Percentiles rank a stretch among this genome's conserved stretches.
These are phyloP conservation scores for Apiosordaria backusii DNA, from an alignment of 495 filamentous ascomycete genomes.

Conservation along the genomic window DNA sequence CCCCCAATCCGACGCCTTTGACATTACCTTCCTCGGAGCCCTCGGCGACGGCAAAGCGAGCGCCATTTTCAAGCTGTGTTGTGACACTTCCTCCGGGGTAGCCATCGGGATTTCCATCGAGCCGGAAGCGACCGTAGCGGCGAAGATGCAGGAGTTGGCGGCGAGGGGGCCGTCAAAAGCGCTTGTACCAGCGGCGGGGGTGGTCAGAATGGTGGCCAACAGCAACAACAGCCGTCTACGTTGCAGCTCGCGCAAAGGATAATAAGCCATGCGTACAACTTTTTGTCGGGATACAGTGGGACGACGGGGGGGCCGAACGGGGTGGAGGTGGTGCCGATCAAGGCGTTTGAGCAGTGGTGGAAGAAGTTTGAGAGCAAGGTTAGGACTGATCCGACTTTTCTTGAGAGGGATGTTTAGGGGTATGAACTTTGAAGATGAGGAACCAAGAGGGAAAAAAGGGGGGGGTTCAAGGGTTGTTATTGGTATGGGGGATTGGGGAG, in stretches of 20 bases:
- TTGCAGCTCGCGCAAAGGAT: constrained; percentile 85
- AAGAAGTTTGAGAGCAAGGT: constrained; percentile 88
- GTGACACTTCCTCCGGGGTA: constrained; percentile 39
- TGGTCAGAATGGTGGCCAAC: neutral
- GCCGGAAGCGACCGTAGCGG: constrained; percentile 63
- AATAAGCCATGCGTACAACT: constrained; percentile 96
- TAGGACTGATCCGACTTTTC: constrained; percentile 79
- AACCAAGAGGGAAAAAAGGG: neutral
- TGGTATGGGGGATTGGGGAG: no score
- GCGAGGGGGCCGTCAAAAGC: constrained; percentile 30
- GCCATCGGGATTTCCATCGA: constrained; percentile 85
- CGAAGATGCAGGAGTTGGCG: constrained; percentile 56
- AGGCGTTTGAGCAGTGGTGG: constrained; percentile 97
- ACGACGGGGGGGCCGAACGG: constrained; percentile 47
- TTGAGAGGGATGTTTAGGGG: constrained; percentile 64
- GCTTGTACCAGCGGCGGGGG: constrained; percentile 17
- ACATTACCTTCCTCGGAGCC: constrained; percentile 63
- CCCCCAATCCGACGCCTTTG: constrained; percentile 43
- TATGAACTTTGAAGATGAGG: constrained; percentile 30
- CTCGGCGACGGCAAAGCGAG: constrained; percentile 85
- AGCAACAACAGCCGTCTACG: constrained; percentile 48
- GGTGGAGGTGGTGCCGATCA: constrained; percentile 82
- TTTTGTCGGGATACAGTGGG: constrained; percentile 77
- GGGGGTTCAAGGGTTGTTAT: neutral
- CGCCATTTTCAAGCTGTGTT: constrained; percentile 72